phyloP scores from a whole-genome alignment of 139 green algal genomes.

The Limnomonas spitsbergensis region DNA sequence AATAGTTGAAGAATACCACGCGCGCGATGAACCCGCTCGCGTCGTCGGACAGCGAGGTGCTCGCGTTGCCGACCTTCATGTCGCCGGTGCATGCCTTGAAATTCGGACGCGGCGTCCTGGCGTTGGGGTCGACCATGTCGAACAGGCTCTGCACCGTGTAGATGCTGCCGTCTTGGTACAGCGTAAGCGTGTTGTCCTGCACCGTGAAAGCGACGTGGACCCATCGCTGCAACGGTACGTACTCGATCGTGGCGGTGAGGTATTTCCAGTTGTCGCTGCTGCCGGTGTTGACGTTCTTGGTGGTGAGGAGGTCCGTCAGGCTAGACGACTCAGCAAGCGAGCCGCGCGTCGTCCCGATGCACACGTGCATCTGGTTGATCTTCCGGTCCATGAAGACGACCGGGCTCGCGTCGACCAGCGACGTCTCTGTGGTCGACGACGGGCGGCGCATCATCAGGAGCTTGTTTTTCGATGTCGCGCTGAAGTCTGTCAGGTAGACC shows the following conservation, averaged over 20 bases:
- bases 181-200: conserved; percentile 9
- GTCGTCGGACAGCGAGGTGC: neutral
- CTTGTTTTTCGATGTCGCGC: neutral
- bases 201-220: conserved; percentile 9
- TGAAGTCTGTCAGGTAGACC: conserved; percentile 4
- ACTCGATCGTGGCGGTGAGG: conserved; percentile 14
- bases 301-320: neutral
- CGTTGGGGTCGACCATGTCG: conserved; percentile 2
- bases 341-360: neutral
- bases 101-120: neutral
- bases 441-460: neutral
- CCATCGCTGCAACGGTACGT: conserved; percentile 25
- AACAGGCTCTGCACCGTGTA: conserved; percentile 18
- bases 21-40: conserved; percentile 12
- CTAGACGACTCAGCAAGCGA: neutral
- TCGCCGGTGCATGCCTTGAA: neutral
- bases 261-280: neutral
- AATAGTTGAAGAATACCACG: conserved; percentile 19
- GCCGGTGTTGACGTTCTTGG: neutral
- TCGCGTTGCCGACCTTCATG: neutral
- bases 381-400: neutral
- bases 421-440: no score
- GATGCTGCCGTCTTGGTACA: conserved; percentile 16
- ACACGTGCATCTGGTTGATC: conserved; percentile 12
- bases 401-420: neutral